Conservation (phyloP, 139 green algal genomes). For the Chloropicon primus region DNA sequence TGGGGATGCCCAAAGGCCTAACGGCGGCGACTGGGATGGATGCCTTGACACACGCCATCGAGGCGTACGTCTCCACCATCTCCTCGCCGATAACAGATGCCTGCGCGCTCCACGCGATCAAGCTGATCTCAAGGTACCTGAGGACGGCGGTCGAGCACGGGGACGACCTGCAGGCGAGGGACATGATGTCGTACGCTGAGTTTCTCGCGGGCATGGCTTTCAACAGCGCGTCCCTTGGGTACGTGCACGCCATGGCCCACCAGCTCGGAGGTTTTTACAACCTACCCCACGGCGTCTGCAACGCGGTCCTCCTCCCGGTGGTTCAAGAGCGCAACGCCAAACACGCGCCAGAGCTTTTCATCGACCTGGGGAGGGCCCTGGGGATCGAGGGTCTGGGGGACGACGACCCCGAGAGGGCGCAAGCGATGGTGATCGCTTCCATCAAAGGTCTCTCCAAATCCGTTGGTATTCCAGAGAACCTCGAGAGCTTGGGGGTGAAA, state of each 20-base stretch:
- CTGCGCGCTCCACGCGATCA: not conserved
- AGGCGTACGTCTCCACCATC: conserved; percentile 45
- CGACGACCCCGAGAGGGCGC: not conserved
- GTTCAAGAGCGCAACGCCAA: not conserved
- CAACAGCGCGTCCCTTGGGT: not conserved
- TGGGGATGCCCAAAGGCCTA: conserved; percentile 43
- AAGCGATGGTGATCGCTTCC: not conserved
- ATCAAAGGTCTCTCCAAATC: conserved; percentile 5
- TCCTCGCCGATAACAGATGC: conserved; percentile 16
- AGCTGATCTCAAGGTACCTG: not conserved
- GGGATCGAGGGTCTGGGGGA: not conserved
- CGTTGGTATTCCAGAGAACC: conserved; percentile 17
- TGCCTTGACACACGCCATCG: conserved; percentile 45
- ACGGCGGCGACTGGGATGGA: conserved; percentile 51
- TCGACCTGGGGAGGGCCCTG: not conserved
- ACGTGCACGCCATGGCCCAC: not conserved
- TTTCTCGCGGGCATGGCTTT: not conserved
- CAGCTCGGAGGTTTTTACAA: not conserved
- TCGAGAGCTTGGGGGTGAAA: conserved; percentile 15
- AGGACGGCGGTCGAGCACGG: not conserved
- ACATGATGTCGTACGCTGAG: not conserved
- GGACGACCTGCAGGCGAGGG: not conserved
- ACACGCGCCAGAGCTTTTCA: not conserved
- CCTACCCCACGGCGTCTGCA: not conserved
- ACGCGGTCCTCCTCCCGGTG: not conserved